Base-by-base conservation (phyloP, 306 rosid genomes). In the Datisca glomerata region DNA sequence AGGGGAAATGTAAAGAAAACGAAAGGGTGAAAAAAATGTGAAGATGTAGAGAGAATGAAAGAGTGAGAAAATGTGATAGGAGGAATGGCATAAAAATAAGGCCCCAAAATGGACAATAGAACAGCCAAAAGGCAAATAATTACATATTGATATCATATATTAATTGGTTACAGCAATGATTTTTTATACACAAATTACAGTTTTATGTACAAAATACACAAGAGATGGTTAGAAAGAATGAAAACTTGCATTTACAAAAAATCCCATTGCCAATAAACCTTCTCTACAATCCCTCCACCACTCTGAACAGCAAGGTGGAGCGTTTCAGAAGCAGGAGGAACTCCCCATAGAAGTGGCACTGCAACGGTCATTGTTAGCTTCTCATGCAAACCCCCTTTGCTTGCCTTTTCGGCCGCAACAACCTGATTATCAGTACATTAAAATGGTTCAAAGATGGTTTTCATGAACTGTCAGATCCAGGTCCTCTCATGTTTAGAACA, bases 271-370 rank as follows among this genome's bases (percentile, higher is more conserved):
- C 94, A 83, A 47, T 74, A 89, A 17, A 83, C 83, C 68, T 80
- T 89, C 49, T 89, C 97, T 59, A 89, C 97, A 57, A 89, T 83
- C 29, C 97, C 97, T 55, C 97, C 97, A 4, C 97, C 97, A 54
- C 97, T 83, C 73, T 74, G 81, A 68, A 89, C 97, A 10, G 95
- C 97, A 3, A 83, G 87, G 65, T 76, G 97, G 49, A 89, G 97
- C 4, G 79, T 89, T 67, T 89, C 97, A 31, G 93, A 80, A 44
- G 72, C 97, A 18, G 97, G 97, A 63, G 97, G 97, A 51, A 83
- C 94, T 19, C 94, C 97, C 97, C 97, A 89, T 14, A 89, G 80
- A 32, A 89, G 72, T 24, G 97, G 97, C 45, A 89, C 97, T 7
- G 97, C 97, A 28, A 89, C 97, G 0, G 89, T 83, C 97, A 89